Evolutionary conservation across 1,284 basidiomycete genomes (phyloP).

Genomic region (Bondarzewia mesenterica): DNA sequence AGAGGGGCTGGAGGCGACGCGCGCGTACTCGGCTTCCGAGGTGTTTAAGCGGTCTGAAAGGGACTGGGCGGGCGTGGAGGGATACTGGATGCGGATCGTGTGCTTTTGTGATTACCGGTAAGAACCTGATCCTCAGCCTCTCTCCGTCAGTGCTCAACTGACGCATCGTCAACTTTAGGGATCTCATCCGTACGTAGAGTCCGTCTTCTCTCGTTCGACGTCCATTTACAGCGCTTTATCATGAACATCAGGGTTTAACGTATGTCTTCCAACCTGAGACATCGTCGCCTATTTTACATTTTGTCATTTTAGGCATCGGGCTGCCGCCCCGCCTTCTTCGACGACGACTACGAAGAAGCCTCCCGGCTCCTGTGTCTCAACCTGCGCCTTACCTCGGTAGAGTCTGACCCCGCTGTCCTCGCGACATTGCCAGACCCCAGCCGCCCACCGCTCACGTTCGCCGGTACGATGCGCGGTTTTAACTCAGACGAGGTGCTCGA

Average conservation of each 20-base stretch:
- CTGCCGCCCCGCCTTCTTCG: conserved; percentile 37
- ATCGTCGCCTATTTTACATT: conserved; percentile 4
- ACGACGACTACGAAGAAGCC: conserved; percentile 52
- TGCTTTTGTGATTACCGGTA: conserved; percentile 73
- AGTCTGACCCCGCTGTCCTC: conserved; percentile 11
- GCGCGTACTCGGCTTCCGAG: conserved; percentile 45
- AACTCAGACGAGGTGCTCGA: conserved; percentile 25
- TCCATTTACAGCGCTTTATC: conserved; percentile 5
- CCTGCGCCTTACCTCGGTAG: conserved; percentile 34
- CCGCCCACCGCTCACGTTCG: conserved; percentile 39
- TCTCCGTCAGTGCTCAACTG: too few relatives aligned
- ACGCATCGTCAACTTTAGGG: conserved; percentile 27
- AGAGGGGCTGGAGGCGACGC: conserved; percentile 36
- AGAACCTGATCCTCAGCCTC: conserved; percentile 10
- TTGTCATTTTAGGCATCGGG: conserved; percentile 24
- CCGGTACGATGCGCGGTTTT: conserved; percentile 21
- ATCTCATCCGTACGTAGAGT: conserved; percentile 42
- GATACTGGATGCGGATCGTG: conserved; percentile 60
- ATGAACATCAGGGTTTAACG: conserved; percentile 47
- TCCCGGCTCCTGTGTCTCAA: conserved; percentile 52
- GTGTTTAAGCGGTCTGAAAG: conserved; percentile 20
- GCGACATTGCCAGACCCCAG: conserved; percentile 11
- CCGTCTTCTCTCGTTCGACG: neutral
- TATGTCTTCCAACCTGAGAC: too few relatives aligned
- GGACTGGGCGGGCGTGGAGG: conserved; percentile 68